phyloP scores from a whole-genome alignment of 2,329 filamentous ascomycete species.

The Exserohilum rostratum region DNA sequence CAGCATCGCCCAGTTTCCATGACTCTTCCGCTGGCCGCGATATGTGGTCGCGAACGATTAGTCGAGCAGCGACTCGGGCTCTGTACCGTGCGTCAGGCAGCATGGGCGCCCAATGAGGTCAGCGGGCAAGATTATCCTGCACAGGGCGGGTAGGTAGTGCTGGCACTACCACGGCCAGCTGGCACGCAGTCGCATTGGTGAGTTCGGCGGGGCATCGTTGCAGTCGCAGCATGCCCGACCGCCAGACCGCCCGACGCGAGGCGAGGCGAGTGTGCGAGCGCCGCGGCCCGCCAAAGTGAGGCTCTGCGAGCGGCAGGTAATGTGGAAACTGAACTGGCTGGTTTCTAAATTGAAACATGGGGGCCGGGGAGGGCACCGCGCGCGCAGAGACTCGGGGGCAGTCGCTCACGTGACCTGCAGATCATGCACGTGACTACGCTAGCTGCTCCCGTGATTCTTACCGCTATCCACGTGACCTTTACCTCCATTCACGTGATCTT shows the following conservation, averaged over 20 bases:
- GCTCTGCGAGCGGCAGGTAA: slow-evolving; percentile 26
- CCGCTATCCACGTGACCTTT: too few relatives aligned
- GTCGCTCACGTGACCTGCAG: too few relatives aligned
- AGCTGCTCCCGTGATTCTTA: too few relatives aligned
- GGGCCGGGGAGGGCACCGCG: too few relatives aligned
- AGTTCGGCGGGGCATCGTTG: slow-evolving; percentile 38
- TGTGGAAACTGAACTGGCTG: slow-evolving; percentile 1
- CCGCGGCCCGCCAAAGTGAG: slow-evolving; percentile 28
- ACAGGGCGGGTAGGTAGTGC: slow-evolving; percentile 41
- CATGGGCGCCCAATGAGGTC: slow-evolving; percentile 38
- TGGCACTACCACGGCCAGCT: slow-evolving; percentile 43
- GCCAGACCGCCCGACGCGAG: slow-evolving; percentile 28
- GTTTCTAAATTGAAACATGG: slow-evolving; percentile 14
- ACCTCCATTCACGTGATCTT: neutral
- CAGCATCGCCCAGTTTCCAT: slow-evolving; percentile 41
- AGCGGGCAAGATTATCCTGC: slow-evolving; percentile 40
- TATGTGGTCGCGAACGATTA: slow-evolving; percentile 48
- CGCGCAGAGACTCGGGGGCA: too few relatives aligned
- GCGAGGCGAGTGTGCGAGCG: slow-evolving; percentile 23
- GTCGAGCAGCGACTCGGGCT: slow-evolving; percentile 43
- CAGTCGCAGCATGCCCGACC: slow-evolving; percentile 33
- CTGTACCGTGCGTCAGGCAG: slow-evolving; percentile 46
- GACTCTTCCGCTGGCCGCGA: slow-evolving; percentile 36
- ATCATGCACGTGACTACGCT: too few relatives aligned
- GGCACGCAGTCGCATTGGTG: slow-evolving; percentile 38